A percentile compares a stretch with the other conserved stretches of the same genome.
phyloP scores from a whole-genome alignment of 169 alveolate genomes.

The Plasmodium reichenowi region DNA sequence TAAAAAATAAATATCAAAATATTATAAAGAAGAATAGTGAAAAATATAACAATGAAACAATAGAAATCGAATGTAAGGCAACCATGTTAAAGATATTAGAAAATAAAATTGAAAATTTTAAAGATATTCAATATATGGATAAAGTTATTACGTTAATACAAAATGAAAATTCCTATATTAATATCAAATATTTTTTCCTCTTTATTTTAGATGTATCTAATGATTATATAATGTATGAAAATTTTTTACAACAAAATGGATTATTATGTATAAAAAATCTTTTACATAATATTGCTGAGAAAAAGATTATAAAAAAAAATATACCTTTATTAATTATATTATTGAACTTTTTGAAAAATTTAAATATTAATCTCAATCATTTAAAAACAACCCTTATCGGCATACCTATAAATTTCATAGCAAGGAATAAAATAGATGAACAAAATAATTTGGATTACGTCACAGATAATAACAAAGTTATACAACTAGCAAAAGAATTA shows the following conservation, averaged over 20 bases:
- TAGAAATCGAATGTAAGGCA: constrained; percentile 6
- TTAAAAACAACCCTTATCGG: constrained; percentile 60
- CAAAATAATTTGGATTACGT: constrained; percentile 26
- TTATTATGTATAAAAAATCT: constrained; percentile 18
- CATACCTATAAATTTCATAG: constrained; percentile 48
- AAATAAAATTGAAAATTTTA: constrained; percentile 31
- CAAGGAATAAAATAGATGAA: constrained; percentile 52
- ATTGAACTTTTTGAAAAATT: constrained; percentile 41
- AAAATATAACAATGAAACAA: constrained; percentile 11
- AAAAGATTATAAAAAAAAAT: constrained; percentile 43
- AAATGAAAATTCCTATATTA: constrained; percentile 47
- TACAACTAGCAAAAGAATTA: constrained; percentile 21
- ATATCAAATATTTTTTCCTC: constrained; percentile 25
- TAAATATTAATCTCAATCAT: constrained; percentile 42
- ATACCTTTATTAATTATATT: constrained; percentile 23
- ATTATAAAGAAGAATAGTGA: constrained; percentile 13
- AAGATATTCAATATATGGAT: constrained; percentile 32
- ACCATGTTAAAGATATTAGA: constrained; percentile 11
- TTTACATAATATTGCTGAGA: constrained; percentile 62
- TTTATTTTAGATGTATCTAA: constrained; percentile 4
- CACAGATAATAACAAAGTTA: constrained; percentile 23
- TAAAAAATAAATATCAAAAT: constrained; percentile 42
- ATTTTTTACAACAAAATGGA: constrained; percentile 48
- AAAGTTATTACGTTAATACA: constrained; percentile 19
- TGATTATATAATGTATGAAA: constrained; percentile 13